These are phyloP conservation scores for Ganoderma lingzhi DNA, from an alignment of 1,284 basidiomycete genomes.

Conservation along the genomic window DNA sequence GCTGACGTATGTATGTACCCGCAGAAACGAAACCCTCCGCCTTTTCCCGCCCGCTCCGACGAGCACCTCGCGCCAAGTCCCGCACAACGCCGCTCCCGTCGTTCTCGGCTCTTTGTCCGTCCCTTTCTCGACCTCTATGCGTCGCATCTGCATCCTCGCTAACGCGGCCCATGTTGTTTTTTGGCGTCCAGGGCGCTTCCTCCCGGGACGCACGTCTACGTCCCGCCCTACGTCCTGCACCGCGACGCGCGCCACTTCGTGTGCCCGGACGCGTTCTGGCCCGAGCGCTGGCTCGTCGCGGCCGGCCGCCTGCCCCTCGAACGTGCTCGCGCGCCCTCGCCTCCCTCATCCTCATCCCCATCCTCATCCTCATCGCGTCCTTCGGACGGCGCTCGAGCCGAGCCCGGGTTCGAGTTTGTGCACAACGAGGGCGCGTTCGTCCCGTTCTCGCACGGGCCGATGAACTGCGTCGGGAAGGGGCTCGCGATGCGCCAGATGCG, in stretches of 20 bases:
- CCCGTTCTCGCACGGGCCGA: slow-evolving; percentile 41
- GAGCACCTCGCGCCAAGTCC: slow-evolving; percentile 44
- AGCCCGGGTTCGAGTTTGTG: slow-evolving; percentile 14
- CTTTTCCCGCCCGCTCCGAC: slow-evolving; percentile 59
- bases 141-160: background rate
- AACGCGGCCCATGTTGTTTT: too few species aligned
- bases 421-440: slow-evolving; percentile 38
- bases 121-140: background rate
- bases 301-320: background rate
- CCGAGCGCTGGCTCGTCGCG: slow-evolving; percentile 17
- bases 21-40: slow-evolving; percentile 65
- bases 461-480: slow-evolving; percentile 43
- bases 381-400: too few species aligned
- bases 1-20: background rate
- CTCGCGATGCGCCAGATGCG: slow-evolving; percentile 40
- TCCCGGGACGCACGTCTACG: background rate
- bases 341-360: too few species aligned
- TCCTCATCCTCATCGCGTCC: too few species aligned
- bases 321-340: background rate
- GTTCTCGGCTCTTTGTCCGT: slow-evolving; percentile 37
- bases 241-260: slow-evolving; percentile 16
- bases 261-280: slow-evolving; percentile 15
- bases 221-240: slow-evolving; percentile 8
- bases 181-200: background rate
- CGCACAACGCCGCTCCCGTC: slow-evolving; percentile 12